Base-by-base conservation (phyloP, 2,329 filamentous ascomycete genomes). In the Helotiales sp. region DNA sequence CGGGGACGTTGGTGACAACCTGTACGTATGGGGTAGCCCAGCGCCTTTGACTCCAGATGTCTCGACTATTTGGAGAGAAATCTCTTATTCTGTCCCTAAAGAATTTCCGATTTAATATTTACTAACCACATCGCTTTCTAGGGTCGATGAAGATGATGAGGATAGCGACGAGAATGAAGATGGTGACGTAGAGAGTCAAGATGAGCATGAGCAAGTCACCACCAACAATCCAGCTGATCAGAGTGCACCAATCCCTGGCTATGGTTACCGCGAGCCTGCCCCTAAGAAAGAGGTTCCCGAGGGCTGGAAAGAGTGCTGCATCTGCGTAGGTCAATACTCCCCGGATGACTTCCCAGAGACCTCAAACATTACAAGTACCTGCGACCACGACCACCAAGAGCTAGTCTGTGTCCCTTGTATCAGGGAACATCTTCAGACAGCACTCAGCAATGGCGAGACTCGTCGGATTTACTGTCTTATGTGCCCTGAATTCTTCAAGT, bases 321-420 rank as follows among this genome's bases (percentile, higher is more conserved):
- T 72, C 28, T 72, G 70, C 43, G 26, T 24, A 2, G 60, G 57
- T 6, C 32, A 32, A 7, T 62, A 52, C 34, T 15, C 26, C 2
- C n/a, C 55, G 1, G 30, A 50, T 20, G 22, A 37, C 6, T 70
- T 72, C 45, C 68, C 67, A 50, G n/a, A 67, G 20, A 32, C 67
- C 1, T 28, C 20, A 7, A 61, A 69, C 2, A 60, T 72, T 20
- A 72, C 70, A 3, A 40, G 32, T 15, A 65, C 28, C 2, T 72
- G 70, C 32, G 17, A 65, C 7, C 67, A 70, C 47, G 6, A 57
- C 15, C 20, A 66, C 15, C 58, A 70, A 2, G 24, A 34, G 0
- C 20, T 43, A 32, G 63, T 60, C 30, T 72, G 70, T 30, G 5
- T 65, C 6, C 20, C 28, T 13, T 72, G 70, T 40, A 49, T 72